Evolutionary conservation across 2,329 filamentous ascomycete species (phyloP).

Genomic region (Talaromyces sp.): DNA sequence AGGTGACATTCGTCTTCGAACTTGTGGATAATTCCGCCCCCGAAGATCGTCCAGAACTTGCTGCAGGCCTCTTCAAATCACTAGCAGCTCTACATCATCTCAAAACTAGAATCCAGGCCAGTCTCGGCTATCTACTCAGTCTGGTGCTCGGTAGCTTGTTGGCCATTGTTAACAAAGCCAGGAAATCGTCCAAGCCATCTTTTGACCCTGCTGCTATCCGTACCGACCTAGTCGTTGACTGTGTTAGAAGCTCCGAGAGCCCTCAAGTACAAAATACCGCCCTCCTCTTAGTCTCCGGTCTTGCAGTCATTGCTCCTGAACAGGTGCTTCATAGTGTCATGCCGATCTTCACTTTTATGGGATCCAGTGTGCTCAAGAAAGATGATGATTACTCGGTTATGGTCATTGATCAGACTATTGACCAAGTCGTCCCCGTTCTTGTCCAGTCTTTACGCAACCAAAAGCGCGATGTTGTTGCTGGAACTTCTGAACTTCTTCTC

Average conservation of each 20-base stretch:
- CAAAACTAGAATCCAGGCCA: constrained; percentile 74
- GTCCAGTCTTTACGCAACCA: constrained; percentile 77
- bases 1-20: constrained; percentile 83
- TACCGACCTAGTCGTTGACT: constrained; percentile 88
- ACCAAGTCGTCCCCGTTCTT: constrained; percentile 86
- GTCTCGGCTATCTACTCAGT: constrained; percentile 85
- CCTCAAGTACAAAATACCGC: constrained; percentile 93
- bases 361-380: constrained; percentile 82
- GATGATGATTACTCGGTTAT: constrained; percentile 96
- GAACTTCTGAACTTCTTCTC: constrained; percentile 83
- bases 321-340: constrained; percentile 94
- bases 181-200: constrained; percentile 38
- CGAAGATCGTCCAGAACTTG: constrained; percentile 68
- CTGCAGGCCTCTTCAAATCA: constrained; percentile 75
- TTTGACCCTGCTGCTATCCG: constrained; percentile 78
- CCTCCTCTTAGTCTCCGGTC: constrained; percentile 77
- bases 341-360: constrained; percentile 99
- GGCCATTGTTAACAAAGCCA: constrained; percentile 76
- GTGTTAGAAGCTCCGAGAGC: constrained; percentile 85
- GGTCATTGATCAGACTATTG: constrained; percentile 90
- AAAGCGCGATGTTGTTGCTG: constrained; percentile 73
- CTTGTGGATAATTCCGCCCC: constrained; percentile 78
- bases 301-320: constrained; percentile 85
- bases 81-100: constrained; percentile 86
- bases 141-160: constrained; percentile 77